Base-by-base conservation (phyloP, 768 basidiomycete genomes). In the Kwoniella sp. region DNA sequence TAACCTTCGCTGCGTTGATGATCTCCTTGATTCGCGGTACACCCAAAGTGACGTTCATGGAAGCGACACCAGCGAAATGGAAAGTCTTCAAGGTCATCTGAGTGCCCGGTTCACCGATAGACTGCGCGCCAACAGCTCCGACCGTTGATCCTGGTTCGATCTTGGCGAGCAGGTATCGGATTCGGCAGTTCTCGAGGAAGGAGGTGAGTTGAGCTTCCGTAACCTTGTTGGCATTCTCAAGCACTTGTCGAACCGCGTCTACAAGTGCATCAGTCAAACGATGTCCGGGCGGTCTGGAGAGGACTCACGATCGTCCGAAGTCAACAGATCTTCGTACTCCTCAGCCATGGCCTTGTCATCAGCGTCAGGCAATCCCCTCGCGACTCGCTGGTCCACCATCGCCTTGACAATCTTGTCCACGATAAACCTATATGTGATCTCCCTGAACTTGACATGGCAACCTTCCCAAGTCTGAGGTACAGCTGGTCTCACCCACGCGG, bases 21-120 rank as follows among this genome's bases (percentile, higher is more conserved):
- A 99, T 98, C 75, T 99, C 95, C 75, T 98, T 98, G 77, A 99
- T 98, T 67, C 95, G 93, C 2, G 95, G 95, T n/a, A 98, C 95
- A 75, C 95, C 95, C 31, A 98, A 83, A 0, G 95, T 99, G 58
- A 99, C 90, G 76, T 96, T 98, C 95, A 98, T 99, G 31, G 92
- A 93, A 7, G 95, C 95, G 57, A 99, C 93, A 77, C 95, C 95
- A 65, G 95, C 95, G 75, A 98, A 99, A 80, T 99, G 95, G 83
- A 99, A 99, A 50, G 95, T 98, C 77, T 98, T 98, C 60, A 98
- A 76, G 1, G 93, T 98, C 95, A 99, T 99, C 71, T 99, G 95
- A 0, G 95, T 99, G 34, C 93, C 95, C 1, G 95, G 95, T 75
- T 99, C 95, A 67, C 95, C 95, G 59, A 99, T 98, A 1, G 95